These are phyloP conservation scores for Penicillium cosmopolitanum DNA, from an alignment of 495 filamentous ascomycete species.

Conservation along the genomic window DNA sequence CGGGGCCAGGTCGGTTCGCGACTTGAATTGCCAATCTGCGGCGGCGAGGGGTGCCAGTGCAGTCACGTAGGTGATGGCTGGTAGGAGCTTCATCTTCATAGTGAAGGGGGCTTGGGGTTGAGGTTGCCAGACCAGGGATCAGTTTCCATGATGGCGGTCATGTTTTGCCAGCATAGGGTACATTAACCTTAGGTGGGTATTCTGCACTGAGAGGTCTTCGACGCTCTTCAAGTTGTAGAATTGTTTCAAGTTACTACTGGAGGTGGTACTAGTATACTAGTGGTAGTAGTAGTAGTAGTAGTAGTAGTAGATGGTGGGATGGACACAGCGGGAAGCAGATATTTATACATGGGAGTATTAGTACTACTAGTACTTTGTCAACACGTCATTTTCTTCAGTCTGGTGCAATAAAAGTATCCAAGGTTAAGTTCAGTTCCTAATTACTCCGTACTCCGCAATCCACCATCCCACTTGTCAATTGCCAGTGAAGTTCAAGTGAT, in stretches of 20 bases:
- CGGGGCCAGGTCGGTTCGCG: slow-evolving; percentile 58
- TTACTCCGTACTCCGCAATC: too few relatives aligned
- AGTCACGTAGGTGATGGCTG: slow-evolving; percentile 24
- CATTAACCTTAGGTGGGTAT: slow-evolving; percentile 58
- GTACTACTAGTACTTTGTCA: not conserved
- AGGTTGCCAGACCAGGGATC: slow-evolving; percentile 34
- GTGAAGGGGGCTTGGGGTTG: not conserved
- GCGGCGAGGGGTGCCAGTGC: slow-evolving; percentile 32
- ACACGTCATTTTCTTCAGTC: not conserved
- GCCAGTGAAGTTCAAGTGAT: slow-evolving; percentile 3
- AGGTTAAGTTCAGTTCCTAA: not conserved
- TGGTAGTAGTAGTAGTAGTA: not conserved
- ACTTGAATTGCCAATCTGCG: slow-evolving; percentile 61
- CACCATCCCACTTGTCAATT: too few relatives aligned
- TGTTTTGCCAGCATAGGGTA: slow-evolving; percentile 47
- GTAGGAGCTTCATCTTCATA: slow-evolving; percentile 49
- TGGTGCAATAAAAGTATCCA: slow-evolving; percentile 1
- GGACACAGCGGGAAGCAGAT: too few relatives aligned
- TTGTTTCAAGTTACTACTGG: too few relatives aligned
- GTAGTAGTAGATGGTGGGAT: not conserved
- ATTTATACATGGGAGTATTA: too few relatives aligned
- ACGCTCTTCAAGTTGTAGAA: not conserved
- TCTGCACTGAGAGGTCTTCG: slow-evolving; percentile 40
- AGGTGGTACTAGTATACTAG: too few relatives aligned
- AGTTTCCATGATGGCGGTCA: slow-evolving; percentile 41